Evolutionary conservation across 208 protist genomes (phyloP), one percentile per base, ranked within the genome.

Genomic region (Herpetomonas samuelpessoai): DNA sequence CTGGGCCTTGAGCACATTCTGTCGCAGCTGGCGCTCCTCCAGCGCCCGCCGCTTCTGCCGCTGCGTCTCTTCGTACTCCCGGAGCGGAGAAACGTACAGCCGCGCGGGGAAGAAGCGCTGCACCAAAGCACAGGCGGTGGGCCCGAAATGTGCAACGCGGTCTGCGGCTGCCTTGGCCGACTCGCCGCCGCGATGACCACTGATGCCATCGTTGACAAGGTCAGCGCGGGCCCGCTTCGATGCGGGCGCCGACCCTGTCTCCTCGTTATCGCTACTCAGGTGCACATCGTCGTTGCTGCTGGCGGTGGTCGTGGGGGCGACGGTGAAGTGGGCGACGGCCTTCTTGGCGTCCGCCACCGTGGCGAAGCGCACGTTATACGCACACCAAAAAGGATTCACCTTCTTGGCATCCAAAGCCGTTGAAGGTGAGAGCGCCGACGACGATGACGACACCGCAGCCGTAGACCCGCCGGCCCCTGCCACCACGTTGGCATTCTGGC

Each of bases 1-100:
- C 52, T 72, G 71, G 4, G 71, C 71, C 55, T 59, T 57, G 24
- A 73, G 50, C 22, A 68, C 58, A 44, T 78, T 78, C 1, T 53
- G 27, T 48, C 54, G 59, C 38, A 78, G 47, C 49, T 78, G 71
- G 48, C 50, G 25, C 19, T 68, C 65, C 12, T 55, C 65, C 45
- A 38, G 14, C 24, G 10, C 35, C 18, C 58, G 57, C 4, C n/a
- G 46, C 38, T 35, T 7, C 53, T 60, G 50, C 14, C 24, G 50
- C 27, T 51, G 29, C 26, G 57, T 61, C 6, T 41, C 47, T 19
- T 51, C 18, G 38, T 78, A 61, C 18, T 67, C 65, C 19, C 48
- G 27, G 48, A 68, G 19, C 0, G 31, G 44, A 0, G 14, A 28
- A n/a, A 60, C 71, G 44, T 57, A 30, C 55, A 78, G 14, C n/a